Evolutionary conservation across 169 alveolate genomes (phyloP), one percentile per base, ranked within the genome.

Genomic region (Plasmodium fragile): DNA sequence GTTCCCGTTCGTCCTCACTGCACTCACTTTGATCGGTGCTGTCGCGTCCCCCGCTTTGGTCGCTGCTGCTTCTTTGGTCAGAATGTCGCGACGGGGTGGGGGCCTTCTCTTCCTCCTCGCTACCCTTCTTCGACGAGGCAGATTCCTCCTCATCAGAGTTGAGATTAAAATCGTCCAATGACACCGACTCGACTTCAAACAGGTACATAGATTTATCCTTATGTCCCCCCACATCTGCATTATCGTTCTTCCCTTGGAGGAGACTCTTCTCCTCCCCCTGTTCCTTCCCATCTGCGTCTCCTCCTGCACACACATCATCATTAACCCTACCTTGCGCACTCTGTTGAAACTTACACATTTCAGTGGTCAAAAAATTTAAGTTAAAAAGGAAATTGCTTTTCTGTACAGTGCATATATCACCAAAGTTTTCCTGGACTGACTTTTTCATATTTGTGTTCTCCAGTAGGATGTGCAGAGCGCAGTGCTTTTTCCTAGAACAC

Each of bases 151-250:
- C 89, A 8, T 90, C 94, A 7, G 94, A 91, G 59, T 91, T 45
- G 22, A 91, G 73, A 71, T 91, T 91, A 80, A 91, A 91, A 70
- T 91, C 94, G 41, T 91, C 94, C 32, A 91, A 25, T 11, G 92
- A 80, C 16, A 91, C 79, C 0, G 81, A 43, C 25, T 81, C 92
- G 10, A 70, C 83, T 30, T 91, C 94, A 16, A 80, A 81, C 11
- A 91, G 39, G 55, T 49, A 79, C 22, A 80, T 91, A 1, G 91
- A 73, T 36, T 79, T 91, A 34, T 90, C 94, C 53, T 90, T 90
- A 4, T 49, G 59, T 32, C 65, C 43, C 43, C 34, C 65, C 45
- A 2, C 30, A 16, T 83, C 59, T n/a, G 41, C 45, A 25, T 70
- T 83, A 7, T 3, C 13, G 6, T 78, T 41, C 53, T 43, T 10